Evolutionary conservation across 345 rosid genomes (phyloP).

Genomic region (Rhodamnia argentea): DNA sequence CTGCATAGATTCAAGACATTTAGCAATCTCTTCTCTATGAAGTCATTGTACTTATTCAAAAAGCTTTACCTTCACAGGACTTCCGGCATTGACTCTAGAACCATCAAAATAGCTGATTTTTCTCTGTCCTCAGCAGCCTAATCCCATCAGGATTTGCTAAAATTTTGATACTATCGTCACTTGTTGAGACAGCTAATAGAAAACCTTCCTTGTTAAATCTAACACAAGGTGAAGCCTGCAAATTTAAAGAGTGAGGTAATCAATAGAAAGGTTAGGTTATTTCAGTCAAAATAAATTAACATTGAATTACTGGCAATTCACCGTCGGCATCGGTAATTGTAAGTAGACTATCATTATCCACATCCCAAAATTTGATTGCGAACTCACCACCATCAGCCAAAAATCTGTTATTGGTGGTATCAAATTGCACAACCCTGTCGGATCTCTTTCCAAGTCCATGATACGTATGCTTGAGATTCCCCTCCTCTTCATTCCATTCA

Average conservation of each 20-base stretch:
- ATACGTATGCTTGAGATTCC: conserved; percentile 42
- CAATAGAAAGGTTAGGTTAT: background rate
- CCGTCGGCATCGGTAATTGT: conserved; percentile 64
- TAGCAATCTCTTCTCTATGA: background rate
- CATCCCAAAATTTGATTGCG: conserved; percentile 66
- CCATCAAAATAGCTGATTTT: conserved; percentile 66
- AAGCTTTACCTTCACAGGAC: conserved; percentile 46
- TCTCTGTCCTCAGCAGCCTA: conserved; percentile 50
- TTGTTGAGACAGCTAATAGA: conserved; percentile 72
- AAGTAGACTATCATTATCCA: conserved; percentile 39
- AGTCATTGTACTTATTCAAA: background rate
- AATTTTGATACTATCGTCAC: conserved; percentile 60
- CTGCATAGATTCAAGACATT: conserved; percentile 15
- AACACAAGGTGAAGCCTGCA: conserved; percentile 76
- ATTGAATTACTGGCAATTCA: conserved; percentile 53
- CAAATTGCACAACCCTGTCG: conserved; percentile 57
- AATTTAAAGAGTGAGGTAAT: background rate
- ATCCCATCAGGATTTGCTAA: conserved; percentile 74
- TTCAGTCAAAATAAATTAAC: background rate
- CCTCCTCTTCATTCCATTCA: conserved; percentile 85
- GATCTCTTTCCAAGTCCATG: conserved; percentile 63
- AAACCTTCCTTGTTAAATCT: conserved; percentile 75
- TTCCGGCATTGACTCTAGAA: conserved; percentile 56
- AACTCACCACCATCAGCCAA: conserved; percentile 80
- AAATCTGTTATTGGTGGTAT: conserved; percentile 58